phyloP scores from a whole-genome alignment of 1,284 basidiomycete genomes.

The Microbotryomycetes sp. region DNA sequence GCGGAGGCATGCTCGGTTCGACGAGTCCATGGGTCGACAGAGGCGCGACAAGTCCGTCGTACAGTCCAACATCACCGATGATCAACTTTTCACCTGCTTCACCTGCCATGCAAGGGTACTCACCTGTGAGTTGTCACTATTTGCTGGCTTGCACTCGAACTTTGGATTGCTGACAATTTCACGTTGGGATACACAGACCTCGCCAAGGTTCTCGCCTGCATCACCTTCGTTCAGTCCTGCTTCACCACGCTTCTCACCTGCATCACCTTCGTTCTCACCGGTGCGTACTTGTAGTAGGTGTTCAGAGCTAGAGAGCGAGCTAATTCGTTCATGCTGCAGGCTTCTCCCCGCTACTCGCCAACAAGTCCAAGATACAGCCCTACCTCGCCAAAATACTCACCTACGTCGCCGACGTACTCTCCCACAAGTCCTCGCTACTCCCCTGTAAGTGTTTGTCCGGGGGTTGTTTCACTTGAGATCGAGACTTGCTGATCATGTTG shows the following conservation, averaged over 20 bases:
- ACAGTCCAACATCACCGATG: conserved; percentile 61
- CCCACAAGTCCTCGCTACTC: conserved; percentile 50
- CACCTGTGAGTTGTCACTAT: conserved; percentile 31
- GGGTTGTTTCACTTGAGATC: no score
- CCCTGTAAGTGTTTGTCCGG: no score
- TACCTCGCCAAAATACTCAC: conserved; percentile 9
- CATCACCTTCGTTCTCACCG: conserved; percentile 77
- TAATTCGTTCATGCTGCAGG: not conserved
- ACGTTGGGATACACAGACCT: conserved; percentile 39
- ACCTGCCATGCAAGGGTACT: conserved; percentile 44
- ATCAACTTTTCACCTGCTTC: conserved; percentile 65
- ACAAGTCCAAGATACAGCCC: not conserved
- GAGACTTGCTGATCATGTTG: conserved; percentile 59
- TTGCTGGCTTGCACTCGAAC: not conserved
- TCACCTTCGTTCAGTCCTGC: conserved; percentile 76
- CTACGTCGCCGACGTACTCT: conserved; percentile 39
- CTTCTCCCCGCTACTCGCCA: conserved; percentile 20
- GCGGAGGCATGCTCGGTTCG: conserved; percentile 30
- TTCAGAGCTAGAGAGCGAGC: not conserved
- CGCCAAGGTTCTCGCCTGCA: conserved; percentile 68
- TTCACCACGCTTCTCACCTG: conserved; percentile 74
- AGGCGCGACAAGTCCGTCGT: conserved; percentile 54
- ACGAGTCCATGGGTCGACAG: conserved; percentile 42
- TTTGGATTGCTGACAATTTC: not conserved
- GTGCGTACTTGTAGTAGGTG: conserved; percentile 3